Conservation (phyloP, 805 yeast genomes). For the Wickerhamiella azymoides region DNA sequence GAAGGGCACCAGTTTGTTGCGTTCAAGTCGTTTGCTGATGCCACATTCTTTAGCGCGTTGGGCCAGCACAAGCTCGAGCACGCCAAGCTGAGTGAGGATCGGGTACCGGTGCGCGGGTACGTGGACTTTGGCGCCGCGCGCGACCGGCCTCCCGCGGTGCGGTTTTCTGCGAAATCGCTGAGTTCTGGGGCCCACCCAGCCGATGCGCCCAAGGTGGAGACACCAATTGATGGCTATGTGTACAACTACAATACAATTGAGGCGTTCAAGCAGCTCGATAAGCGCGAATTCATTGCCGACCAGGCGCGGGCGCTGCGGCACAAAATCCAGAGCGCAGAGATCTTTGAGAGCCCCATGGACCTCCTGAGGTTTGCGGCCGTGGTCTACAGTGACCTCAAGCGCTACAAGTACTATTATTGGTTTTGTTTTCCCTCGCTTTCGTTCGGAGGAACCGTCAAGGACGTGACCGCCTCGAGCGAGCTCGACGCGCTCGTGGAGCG, state of each 20-base stretch:
- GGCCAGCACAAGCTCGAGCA: constrained; percentile 62
- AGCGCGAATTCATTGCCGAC: constrained; percentile 38
- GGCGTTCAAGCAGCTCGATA: constrained; percentile 61
- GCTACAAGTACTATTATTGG: constrained; percentile 84
- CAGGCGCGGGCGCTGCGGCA: constrained; percentile 26
- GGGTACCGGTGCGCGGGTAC: constrained; percentile 31
- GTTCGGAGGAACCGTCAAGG: neutral
- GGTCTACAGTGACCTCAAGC: constrained; percentile 78
- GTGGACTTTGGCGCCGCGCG: constrained; percentile 17
- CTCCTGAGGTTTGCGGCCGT: constrained; percentile 38
- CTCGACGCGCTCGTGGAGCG: constrained; percentile 4
- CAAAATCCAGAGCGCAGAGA: constrained; percentile 25
- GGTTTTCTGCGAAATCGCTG: constrained; percentile 21
- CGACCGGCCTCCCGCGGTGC: constrained; percentile 27
- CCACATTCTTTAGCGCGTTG: constrained; percentile 70
- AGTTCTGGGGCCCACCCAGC: constrained; percentile 15
- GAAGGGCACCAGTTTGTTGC: constrained; percentile 33
- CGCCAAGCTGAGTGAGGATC: constrained; percentile 46
- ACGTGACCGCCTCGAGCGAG: neutral
- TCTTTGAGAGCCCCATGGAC: constrained; percentile 29
- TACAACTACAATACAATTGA: constrained; percentile 71
- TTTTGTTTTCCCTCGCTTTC: constrained; percentile 51
- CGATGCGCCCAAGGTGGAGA: neutral
- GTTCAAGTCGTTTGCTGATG: constrained; percentile 62
- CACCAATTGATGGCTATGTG: constrained; percentile 29